Conservation (phyloP, 2,329 filamentous ascomycete genomes). For the Fusarium nurragi region DNA sequence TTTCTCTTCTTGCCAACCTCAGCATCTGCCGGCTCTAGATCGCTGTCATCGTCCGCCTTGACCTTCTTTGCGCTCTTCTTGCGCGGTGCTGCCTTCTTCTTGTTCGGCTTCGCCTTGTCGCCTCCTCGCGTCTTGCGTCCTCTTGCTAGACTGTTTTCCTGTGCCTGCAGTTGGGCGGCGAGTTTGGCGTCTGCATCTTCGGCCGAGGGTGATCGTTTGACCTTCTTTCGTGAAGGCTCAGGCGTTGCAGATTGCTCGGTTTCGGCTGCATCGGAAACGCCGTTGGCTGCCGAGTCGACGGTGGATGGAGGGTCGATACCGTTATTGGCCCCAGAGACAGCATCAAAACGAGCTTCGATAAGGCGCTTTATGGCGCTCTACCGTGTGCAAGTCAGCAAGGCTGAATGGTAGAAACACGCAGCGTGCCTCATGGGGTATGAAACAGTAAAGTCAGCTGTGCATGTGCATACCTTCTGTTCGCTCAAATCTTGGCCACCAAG, state of each 20-base stretch:
- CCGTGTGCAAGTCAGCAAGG: not conserved
- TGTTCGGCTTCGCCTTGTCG: slow-evolving; percentile 64
- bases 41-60: slow-evolving; percentile 81
- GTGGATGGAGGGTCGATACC: slow-evolving; percentile 55
- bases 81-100: slow-evolving; percentile 69
- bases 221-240: slow-evolving; percentile 70
- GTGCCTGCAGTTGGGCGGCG: slow-evolving; percentile 88
- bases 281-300: slow-evolving; percentile 48
- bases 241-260: slow-evolving; percentile 59
- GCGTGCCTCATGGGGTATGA: not conserved
- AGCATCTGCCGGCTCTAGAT: slow-evolving; percentile 70
- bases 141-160: slow-evolving; percentile 78
- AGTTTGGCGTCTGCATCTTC: slow-evolving; percentile 86
- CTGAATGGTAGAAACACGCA: not conserved
- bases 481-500: slow-evolving; percentile 67
- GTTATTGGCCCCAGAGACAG: slow-evolving; percentile 65
- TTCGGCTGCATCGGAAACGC: slow-evolving; percentile 52
- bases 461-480: slow-evolving; percentile 63
- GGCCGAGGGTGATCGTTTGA: slow-evolving; percentile 66
- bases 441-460: not conserved
- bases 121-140: slow-evolving; percentile 81
- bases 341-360: slow-evolving; percentile 79
- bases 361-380: slow-evolving; percentile 73
- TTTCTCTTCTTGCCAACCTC: slow-evolving; percentile 72
- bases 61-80: slow-evolving; percentile 83